phyloP scores from a whole-genome alignment of 331 rosid genomes.

The Pyracantha coccinea region DNA sequence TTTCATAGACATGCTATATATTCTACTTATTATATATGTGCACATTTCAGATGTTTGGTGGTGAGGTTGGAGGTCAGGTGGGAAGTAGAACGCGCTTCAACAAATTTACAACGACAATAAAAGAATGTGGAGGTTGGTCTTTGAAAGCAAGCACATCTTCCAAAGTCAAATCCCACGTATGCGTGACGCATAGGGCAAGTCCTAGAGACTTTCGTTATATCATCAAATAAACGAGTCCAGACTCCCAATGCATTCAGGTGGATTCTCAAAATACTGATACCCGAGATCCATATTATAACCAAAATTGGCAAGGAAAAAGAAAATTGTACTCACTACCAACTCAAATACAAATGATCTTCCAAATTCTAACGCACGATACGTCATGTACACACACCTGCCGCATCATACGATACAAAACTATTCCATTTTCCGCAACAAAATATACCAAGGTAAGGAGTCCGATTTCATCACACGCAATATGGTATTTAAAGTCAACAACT shows the following conservation, averaged over 20 bases:
- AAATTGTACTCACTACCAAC: neutral
- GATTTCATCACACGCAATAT: neutral
- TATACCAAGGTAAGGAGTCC: too few relatives aligned
- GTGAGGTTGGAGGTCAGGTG: slow-evolving; percentile 18
- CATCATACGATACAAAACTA: neutral
- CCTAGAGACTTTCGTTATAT: neutral
- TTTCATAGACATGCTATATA: neutral
- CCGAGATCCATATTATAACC: too few relatives aligned
- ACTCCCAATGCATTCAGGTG: too few relatives aligned
- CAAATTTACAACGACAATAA: slow-evolving; percentile 38
- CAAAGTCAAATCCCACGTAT: slow-evolving; percentile 31
- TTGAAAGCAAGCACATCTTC: slow-evolving; percentile 21
- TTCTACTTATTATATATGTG: slow-evolving; percentile 5
- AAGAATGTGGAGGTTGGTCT: neutral
- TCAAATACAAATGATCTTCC: neutral
- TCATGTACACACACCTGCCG: neutral
- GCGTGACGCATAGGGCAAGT: neutral
- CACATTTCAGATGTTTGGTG: slow-evolving; percentile 15
- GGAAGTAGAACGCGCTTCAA: slow-evolving; percentile 70
- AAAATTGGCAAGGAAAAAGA: neutral
- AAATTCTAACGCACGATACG: neutral
- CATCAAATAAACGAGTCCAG: too few relatives aligned
- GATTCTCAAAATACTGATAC: too few relatives aligned
- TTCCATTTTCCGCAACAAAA: too few relatives aligned
- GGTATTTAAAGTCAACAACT: neutral